Evolutionary conservation across 2,329 filamentous ascomycete genomes (phyloP).

Genomic region (Zasmidium angulare): DNA sequence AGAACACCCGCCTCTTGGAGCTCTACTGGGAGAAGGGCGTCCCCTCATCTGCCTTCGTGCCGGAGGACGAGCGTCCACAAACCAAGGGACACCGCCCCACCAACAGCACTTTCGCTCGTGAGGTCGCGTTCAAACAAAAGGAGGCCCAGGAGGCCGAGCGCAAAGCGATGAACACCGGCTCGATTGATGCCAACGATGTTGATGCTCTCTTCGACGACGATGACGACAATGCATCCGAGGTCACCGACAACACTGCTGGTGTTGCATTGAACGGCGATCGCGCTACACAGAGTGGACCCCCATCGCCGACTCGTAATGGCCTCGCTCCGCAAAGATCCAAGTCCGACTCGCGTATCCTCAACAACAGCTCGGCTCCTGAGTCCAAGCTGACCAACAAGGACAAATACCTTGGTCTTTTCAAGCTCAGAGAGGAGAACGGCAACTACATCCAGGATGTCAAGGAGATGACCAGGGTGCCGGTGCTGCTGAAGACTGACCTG

Average conservation of each 20-base stretch:
- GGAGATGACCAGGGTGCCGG: constrained; percentile 96
- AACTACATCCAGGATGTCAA: constrained; percentile 98
- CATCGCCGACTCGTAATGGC: constrained; percentile 78
- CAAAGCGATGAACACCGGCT: constrained; percentile 91
- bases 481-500: constrained; percentile 96
- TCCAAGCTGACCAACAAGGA: constrained; percentile 86
- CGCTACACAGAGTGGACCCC: constrained; percentile 91
- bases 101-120: constrained; percentile 70
- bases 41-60: constrained; percentile 90
- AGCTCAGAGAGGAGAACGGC: constrained; percentile 84
- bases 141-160: constrained; percentile 89
- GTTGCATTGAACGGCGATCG: constrained; percentile 80
- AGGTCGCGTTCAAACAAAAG: constrained; percentile 76
- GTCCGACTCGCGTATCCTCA: constrained; percentile 88
- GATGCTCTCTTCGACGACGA: constrained; percentile 95
- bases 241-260: constrained; percentile 87
- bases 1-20: constrained; percentile 90
- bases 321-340: constrained; percentile 79
- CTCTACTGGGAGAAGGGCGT: constrained; percentile 99
- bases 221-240: constrained; percentile 67
- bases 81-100: constrained; percentile 52
- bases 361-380: constrained; percentile 69
- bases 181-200: constrained; percentile 87
- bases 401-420: constrained; percentile 90
- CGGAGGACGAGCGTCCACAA: constrained; percentile 94